Evolutionary conservation across 148 eudicot genomes (phyloP).

Genomic region (Silene conica): DNA sequence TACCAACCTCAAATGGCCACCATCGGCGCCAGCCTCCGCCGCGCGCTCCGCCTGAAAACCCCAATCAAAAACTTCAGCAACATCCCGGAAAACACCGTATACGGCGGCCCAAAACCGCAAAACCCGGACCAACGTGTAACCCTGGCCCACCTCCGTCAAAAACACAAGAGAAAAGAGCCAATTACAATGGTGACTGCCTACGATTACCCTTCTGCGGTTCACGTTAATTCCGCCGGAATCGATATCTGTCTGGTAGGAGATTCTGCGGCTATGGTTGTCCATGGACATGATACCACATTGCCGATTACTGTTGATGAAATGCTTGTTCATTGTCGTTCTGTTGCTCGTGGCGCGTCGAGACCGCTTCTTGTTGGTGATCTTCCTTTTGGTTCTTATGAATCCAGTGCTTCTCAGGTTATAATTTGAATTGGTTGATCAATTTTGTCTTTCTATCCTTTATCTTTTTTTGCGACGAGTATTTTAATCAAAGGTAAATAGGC

Average conservation of each 20-base stretch:
- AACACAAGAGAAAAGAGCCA: slow-evolving; percentile 54
- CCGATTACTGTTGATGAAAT: slow-evolving; percentile 83
- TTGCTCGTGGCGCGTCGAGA: slow-evolving; percentile 75
- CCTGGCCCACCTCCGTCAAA: slow-evolving; percentile 51
- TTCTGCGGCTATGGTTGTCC: slow-evolving; percentile 96
- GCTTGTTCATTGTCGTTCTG: slow-evolving; percentile 90
- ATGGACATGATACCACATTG: slow-evolving; percentile 84
- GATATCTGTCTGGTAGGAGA: slow-evolving; percentile 88
- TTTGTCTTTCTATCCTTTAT: no score
- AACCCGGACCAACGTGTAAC: slow-evolving; percentile 59
- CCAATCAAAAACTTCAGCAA: slow-evolving; percentile 47
- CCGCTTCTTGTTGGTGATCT: slow-evolving; percentile 93
- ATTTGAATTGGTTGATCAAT: background rate
- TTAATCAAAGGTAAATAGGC: no score
- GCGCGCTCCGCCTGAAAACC: slow-evolving; percentile 3
- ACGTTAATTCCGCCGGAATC: slow-evolving; percentile 76
- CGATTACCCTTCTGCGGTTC: slow-evolving; percentile 91
- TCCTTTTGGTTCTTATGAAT: slow-evolving; percentile 84
- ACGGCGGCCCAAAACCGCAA: slow-evolving; percentile 88
- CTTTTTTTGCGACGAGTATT: no score
- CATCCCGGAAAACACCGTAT: slow-evolving; percentile 84
- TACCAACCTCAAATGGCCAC: slow-evolving; percentile 21
- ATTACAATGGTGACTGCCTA: slow-evolving; percentile 88
- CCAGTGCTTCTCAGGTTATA: slow-evolving; percentile 58
- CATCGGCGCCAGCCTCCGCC: background rate